These are phyloP conservation scores for Claviceps sp. DNA, from an alignment of 2,329 filamentous ascomycete species.

Conservation along the genomic window DNA sequence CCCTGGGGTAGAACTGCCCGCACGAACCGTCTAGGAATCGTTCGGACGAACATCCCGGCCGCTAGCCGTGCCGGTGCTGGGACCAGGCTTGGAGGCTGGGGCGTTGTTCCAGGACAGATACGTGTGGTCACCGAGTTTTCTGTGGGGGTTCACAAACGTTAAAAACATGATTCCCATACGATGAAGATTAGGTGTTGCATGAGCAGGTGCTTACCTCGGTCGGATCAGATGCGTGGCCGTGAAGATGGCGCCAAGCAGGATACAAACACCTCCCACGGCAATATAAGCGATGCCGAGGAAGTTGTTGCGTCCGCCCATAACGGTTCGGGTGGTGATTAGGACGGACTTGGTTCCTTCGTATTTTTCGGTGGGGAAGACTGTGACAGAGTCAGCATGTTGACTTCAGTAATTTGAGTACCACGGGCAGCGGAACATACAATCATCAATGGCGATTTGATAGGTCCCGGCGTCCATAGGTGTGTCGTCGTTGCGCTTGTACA, in stretches of 20 bases:
- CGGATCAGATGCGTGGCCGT: conserved; percentile 83
- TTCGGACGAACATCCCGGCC: conserved; percentile 42
- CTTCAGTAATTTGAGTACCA: too few relatives aligned
- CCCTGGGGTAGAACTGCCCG: conserved; percentile 8
- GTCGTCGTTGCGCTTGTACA: conserved; percentile 71
- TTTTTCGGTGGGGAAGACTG: conserved; percentile 66
- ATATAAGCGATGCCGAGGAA: conserved; percentile 96
- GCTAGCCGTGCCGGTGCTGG: conserved; percentile 31
- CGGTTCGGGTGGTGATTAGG: conserved; percentile 75
- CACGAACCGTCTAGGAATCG: conserved; percentile 25
- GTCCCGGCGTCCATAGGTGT: conserved; percentile 52
- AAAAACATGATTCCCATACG: too few relatives aligned
- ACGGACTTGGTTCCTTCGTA: conserved; percentile 86
- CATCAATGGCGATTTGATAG: conserved; percentile 64
- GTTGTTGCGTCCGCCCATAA: conserved; percentile 89
- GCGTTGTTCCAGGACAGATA: conserved; percentile 88
- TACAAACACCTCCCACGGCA: conserved; percentile 84
- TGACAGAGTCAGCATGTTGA: not conserved
- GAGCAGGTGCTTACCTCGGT: conserved; percentile 43
- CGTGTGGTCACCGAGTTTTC: conserved; percentile 95
- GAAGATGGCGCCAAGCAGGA: conserved; percentile 77
- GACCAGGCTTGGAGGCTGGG: conserved; percentile 29
- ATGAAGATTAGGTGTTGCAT: not conserved
- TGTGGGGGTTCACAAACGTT: conserved; percentile 19
- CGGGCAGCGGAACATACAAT: conserved; percentile 46